These are phyloP conservation scores for Cubamyces lactineus DNA, from an alignment of 768 basidiomycete genomes.

Conservation along the genomic window DNA sequence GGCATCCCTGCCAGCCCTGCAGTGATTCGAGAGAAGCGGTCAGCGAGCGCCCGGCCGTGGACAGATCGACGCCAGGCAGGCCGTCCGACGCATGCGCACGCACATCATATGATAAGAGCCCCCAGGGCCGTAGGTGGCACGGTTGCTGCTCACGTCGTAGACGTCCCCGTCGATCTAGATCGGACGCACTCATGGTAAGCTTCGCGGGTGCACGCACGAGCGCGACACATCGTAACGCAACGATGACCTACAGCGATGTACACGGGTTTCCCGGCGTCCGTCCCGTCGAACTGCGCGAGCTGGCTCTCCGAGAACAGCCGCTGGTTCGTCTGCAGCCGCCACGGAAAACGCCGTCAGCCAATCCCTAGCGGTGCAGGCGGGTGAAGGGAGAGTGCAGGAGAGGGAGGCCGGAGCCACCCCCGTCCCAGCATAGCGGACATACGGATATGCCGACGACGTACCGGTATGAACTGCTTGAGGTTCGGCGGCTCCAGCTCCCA, in stretches of 20 bases:
- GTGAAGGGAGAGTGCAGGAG: not conserved
- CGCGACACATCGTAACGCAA: conserved; percentile 19
- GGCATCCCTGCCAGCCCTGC: conserved; percentile 83
- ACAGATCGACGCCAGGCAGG: conserved; percentile 8
- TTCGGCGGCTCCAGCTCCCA: conserved; percentile 65
- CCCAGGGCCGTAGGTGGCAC: conserved; percentile 82
- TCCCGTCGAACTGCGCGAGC: conserved; percentile 74
- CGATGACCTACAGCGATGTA: conserved; percentile 76
- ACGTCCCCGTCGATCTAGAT: conserved; percentile 87
- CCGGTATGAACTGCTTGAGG: conserved; percentile 31
- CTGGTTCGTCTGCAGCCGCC: conserved; percentile 51
- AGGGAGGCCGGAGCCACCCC: conserved; percentile 36
- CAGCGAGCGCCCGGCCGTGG: conserved; percentile 14
- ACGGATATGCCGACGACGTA: conserved; percentile 16
- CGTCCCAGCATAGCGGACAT: conserved; percentile 53
- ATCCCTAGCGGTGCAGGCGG: conserved; percentile 3
- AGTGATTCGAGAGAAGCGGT: conserved; percentile 13
- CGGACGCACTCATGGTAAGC: conserved; percentile 22
- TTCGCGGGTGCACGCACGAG: conserved; percentile 20
- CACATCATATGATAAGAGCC: conserved; percentile 81
- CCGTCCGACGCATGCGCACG: conserved; percentile 32
- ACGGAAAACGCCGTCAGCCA: conserved; percentile 20
- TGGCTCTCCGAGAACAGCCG: conserved; percentile 74
- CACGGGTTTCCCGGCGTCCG: conserved; percentile 62
- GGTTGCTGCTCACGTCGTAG: conserved; percentile 84